phyloP scores from a whole-genome alignment of 495 filamentous ascomycete genomes.

The Cryomyces antarcticus region DNA sequence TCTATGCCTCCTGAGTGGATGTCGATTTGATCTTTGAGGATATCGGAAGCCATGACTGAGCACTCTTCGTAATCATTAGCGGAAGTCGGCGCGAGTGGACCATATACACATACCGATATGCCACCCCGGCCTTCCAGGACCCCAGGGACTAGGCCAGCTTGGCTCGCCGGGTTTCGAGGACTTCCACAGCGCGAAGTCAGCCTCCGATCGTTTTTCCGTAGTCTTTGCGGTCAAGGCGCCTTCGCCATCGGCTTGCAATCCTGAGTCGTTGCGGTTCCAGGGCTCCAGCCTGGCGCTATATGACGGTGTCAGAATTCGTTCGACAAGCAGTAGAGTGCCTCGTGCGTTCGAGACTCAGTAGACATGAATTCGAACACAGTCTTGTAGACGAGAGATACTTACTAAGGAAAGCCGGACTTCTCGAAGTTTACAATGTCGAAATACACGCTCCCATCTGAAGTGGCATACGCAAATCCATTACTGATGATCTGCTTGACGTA shows the following conservation, averaged over 20 bases:
- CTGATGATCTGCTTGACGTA: constrained; percentile 60
- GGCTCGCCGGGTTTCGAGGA: constrained; percentile 82
- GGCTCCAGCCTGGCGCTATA: constrained; percentile 68
- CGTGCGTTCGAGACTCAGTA: no score
- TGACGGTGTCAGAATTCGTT: no score
- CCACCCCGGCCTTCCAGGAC: constrained; percentile 77
- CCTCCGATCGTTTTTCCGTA: constrained; percentile 42
- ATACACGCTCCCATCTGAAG: constrained; percentile 73
- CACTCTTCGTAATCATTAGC: constrained; percentile 34
- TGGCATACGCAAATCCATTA: constrained; percentile 72
- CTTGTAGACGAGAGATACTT: no score
- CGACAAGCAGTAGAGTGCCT: no score
- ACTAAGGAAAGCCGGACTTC: constrained; percentile 41
- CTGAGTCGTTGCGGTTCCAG: constrained; percentile 66
- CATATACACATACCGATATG: constrained; percentile 35
- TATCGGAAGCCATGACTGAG: constrained; percentile 83
- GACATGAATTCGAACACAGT: no score
- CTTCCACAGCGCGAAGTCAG: constrained; percentile 94
- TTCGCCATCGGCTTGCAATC: constrained; percentile 73
- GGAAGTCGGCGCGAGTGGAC: no score
- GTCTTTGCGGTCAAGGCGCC: constrained; percentile 51
- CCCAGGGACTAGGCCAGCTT: constrained; percentile 74
- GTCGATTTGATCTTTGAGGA: constrained; percentile 66
- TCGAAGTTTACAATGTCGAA: constrained; percentile 87
- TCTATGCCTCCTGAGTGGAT: constrained; percentile 91